Evolutionary conservation across 805 yeast genomes (phyloP).

Genomic region (Candida khao-thaluensis): DNA sequence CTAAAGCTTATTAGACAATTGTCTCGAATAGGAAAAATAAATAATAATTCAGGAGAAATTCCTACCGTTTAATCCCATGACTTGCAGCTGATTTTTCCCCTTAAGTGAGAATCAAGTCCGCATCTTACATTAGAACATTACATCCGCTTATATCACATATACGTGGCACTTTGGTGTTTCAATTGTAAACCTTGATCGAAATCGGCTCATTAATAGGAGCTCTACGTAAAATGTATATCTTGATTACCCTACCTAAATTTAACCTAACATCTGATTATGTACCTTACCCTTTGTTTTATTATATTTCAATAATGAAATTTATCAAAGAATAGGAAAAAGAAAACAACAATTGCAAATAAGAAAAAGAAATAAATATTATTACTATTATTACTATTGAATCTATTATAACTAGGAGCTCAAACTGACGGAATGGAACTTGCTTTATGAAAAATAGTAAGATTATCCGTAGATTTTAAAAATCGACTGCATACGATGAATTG

Average conservation of each 20-base stretch:
- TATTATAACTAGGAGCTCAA: not conserved
- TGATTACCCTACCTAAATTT: no score
- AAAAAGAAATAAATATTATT: not conserved
- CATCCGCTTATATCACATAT: no score
- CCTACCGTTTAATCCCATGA: conserved; percentile 2
- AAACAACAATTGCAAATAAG: not conserved
- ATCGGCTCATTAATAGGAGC: no score
- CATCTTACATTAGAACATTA: not conserved
- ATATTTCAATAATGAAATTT: not conserved
- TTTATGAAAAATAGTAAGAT: not conserved
- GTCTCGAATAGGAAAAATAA: conserved; percentile 9
- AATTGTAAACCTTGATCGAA: no score
- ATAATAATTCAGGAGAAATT: conserved; percentile 12
- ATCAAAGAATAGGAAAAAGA: not conserved
- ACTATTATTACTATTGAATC: no score
- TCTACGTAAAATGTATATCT: no score
- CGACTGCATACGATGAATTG: conserved; percentile 8
- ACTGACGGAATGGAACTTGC: conserved; percentile 5
- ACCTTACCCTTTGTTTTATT: not conserved
- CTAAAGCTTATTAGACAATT: no score
- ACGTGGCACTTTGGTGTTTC: no score
- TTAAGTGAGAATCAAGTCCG: not conserved
- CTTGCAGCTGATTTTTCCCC: conserved; percentile 2
- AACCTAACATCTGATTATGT: not conserved
- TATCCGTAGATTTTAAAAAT: conserved; percentile 1